Percentiles rank a stretch among this genome's conserved stretches.
Conservation (phyloP, 2,329 filamentous ascomycete species). For the Aspergillus persii region DNA sequence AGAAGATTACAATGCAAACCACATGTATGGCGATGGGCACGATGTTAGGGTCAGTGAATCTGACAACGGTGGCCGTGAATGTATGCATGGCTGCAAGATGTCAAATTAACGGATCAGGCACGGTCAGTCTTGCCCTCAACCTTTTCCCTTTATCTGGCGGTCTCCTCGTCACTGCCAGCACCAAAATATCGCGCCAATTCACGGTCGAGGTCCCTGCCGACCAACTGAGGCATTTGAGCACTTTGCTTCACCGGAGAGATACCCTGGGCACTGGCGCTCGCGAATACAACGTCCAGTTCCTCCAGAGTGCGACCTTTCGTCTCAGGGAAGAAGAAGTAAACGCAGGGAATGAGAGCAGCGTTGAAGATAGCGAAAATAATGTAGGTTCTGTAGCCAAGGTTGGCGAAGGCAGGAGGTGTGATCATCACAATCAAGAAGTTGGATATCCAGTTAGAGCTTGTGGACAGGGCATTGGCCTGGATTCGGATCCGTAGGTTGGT, state of each 20-base stretch:
- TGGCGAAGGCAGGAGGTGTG: constrained; percentile 58
- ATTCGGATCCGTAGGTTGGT: constrained; percentile 57
- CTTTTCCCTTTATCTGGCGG: not conserved
- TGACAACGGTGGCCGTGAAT: too few relatives aligned
- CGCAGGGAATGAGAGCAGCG: constrained; percentile 52
- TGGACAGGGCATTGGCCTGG: constrained; percentile 62
- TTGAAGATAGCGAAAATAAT: constrained; percentile 56
- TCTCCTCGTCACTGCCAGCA: not conserved
- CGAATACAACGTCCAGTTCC: constrained; percentile 55
- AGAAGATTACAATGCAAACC: too few relatives aligned
- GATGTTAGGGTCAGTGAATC: too few relatives aligned
- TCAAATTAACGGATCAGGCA: not conserved
- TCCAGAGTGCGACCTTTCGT: constrained; percentile 60
- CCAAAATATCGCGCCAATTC: constrained; percentile 4
- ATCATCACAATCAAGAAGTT: constrained; percentile 68
- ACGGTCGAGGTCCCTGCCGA: not conserved
- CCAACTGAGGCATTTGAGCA: constrained; percentile 1
- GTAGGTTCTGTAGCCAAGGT: constrained; percentile 55
- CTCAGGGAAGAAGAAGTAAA: constrained; percentile 61
- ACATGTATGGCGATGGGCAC: too few relatives aligned
- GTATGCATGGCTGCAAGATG: too few relatives aligned
- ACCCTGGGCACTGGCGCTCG: constrained; percentile 5
- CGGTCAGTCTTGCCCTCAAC: not conserved
- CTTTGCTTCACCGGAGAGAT: constrained; percentile 6
- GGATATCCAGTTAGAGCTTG: constrained; percentile 58